These are phyloP conservation scores for Claviceps lovelessii DNA, from an alignment of 2,329 filamentous ascomycete genomes.

Conservation along the genomic window DNA sequence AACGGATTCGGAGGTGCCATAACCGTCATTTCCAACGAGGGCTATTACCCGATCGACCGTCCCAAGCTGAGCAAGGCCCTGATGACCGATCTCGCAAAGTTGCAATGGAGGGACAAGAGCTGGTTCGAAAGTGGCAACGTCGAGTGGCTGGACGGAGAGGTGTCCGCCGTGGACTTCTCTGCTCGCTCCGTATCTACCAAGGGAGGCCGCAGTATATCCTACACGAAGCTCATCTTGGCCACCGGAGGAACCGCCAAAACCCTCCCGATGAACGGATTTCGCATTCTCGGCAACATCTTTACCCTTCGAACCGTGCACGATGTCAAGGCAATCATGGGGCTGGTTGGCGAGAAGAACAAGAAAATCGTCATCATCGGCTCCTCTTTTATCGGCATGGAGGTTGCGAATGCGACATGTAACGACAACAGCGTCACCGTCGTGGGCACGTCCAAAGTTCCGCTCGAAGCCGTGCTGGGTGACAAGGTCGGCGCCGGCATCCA, in stretches of 20 bases:
- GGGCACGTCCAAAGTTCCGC: constrained; percentile 73
- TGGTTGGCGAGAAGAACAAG: constrained; percentile 71
- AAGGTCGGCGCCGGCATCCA: constrained; percentile 72
- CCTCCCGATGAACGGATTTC: constrained; percentile 73
- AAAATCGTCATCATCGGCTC: constrained; percentile 87
- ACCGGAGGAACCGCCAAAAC: constrained; percentile 67
- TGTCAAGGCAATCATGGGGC: constrained; percentile 59
- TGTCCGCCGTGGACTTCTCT: constrained; percentile 62
- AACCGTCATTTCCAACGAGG: constrained; percentile 72
- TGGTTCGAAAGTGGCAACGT: constrained; percentile 57
- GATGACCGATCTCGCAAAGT: constrained; percentile 63
- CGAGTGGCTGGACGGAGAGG: constrained; percentile 46
- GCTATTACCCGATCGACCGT: constrained; percentile 77
- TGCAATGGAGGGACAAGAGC: constrained; percentile 59
- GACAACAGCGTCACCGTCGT: constrained; percentile 76
- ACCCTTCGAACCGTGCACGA: constrained; percentile 65
- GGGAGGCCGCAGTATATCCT: constrained; percentile 54
- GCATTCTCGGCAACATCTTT: constrained; percentile 77
- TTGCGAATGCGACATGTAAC: constrained; percentile 68
- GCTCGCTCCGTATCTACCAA: constrained; percentile 61
- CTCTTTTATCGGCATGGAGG: constrained; percentile 96
- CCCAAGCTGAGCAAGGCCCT: constrained; percentile 93
- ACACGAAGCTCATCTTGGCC: constrained; percentile 80
- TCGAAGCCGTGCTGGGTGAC: constrained; percentile 74
- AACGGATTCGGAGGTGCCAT: constrained; percentile 68